A percentile compares a stretch with the other conserved stretches of the same genome.
Conservation (phyloP, 345 rosid species). For the Gossypium herbaceum region DNA sequence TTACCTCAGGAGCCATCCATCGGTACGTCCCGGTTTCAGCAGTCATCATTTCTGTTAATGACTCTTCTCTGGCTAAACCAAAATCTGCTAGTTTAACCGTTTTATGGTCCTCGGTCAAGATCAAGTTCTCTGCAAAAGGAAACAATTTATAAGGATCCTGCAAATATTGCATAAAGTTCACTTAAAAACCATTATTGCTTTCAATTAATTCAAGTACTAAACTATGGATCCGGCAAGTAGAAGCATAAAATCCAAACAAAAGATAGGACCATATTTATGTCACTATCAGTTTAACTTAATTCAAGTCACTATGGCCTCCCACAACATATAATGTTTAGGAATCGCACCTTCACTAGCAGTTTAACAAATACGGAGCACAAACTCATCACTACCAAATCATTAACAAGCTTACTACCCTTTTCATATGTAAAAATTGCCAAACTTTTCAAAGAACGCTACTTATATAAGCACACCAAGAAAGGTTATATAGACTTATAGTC, state of each 20-base stretch:
- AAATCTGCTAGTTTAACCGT: slow-evolving; percentile 96
- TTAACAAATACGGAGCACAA: not conserved
- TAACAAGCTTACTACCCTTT: not conserved
- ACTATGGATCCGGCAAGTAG: not conserved
- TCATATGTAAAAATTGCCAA: not conserved
- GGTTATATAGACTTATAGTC: not conserved
- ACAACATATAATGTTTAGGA: not conserved
- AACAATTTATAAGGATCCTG: slow-evolving; percentile 17
- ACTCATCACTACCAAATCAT: not conserved
- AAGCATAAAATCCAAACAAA: not conserved
- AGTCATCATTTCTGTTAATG: slow-evolving; percentile 98
- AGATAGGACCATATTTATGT: not conserved
- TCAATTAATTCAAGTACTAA: not conserved
- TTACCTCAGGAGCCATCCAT: slow-evolving; percentile 99
- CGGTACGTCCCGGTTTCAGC: slow-evolving; percentile 99
- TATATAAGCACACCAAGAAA: not conserved
- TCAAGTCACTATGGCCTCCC: no score
- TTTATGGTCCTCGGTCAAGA: slow-evolving; percentile 77
- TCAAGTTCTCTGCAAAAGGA: slow-evolving; percentile 69
- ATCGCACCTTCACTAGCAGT: not conserved
- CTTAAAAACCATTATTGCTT: not conserved
- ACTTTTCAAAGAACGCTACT: not conserved
- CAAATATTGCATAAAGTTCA: not conserved
- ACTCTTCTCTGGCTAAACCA: slow-evolving; percentile 98
- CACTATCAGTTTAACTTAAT: not conserved